Evolutionary conservation across 495 filamentous ascomycete species (phyloP).

Genomic region (Penicillium odoratum): DNA sequence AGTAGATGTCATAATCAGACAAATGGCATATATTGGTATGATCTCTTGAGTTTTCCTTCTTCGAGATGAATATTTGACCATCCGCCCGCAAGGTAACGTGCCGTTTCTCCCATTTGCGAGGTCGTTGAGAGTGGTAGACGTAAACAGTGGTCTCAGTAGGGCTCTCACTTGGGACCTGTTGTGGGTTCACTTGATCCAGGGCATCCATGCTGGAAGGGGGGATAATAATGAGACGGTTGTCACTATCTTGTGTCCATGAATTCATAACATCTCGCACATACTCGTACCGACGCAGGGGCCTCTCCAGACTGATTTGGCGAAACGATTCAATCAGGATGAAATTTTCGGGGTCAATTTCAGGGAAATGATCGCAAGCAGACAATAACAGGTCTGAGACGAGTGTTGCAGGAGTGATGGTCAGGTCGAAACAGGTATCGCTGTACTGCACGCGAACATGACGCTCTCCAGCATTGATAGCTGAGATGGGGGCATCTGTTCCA

Average conservation of each 20-base stretch:
- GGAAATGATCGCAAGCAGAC: slow-evolving; percentile 55
- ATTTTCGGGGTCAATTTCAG: slow-evolving; percentile 57
- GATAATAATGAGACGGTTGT: slow-evolving; percentile 68
- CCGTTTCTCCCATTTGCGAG: slow-evolving; percentile 84
- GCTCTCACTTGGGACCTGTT: slow-evolving; percentile 54
- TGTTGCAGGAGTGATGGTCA: slow-evolving; percentile 72
- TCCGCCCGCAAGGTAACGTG: slow-evolving; percentile 70
- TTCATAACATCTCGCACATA: slow-evolving; percentile 85
- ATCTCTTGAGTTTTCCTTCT: slow-evolving; percentile 62
- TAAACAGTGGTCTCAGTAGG: slow-evolving; percentile 64
- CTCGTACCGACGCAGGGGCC: slow-evolving; percentile 84
- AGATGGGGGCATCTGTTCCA: slow-evolving; percentile 75
- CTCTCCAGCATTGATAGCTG: slow-evolving; percentile 81
- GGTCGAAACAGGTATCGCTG: slow-evolving; percentile 56
- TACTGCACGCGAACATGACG: slow-evolving; percentile 70
- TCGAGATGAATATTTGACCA: slow-evolving; percentile 74
- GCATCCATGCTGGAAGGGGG: slow-evolving; percentile 46
- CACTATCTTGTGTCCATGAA: slow-evolving; percentile 79
- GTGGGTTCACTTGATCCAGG: slow-evolving; percentile 49
- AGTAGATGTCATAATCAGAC: slow-evolving; percentile 92
- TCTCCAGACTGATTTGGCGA: slow-evolving; percentile 71
- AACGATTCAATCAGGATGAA: slow-evolving; percentile 78
- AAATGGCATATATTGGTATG: slow-evolving; percentile 74
- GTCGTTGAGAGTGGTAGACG: slow-evolving; percentile 77
- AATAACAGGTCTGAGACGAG: slow-evolving; percentile 70